Base-by-base conservation (phyloP, 331 rosid genomes). In the Prunus yedoensis region DNA sequence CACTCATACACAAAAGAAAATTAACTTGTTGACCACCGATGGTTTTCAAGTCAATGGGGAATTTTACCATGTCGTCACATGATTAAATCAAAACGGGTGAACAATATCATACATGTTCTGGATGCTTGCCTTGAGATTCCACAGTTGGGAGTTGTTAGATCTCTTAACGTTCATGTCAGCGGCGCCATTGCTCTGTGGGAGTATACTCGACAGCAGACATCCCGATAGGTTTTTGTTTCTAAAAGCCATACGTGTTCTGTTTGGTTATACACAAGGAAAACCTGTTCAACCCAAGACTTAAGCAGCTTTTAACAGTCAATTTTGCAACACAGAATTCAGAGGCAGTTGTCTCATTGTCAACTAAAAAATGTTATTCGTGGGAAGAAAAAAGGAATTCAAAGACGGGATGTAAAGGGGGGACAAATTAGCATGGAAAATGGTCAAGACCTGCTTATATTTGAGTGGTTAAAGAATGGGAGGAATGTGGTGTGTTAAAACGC, bases 171-270 rank as follows among this genome's bases (percentile, higher is more conserved):
- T 75, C 99, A 94, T 64, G 99, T 92, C 83, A 92, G 99, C 47
- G 96, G 97, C 17, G 99, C 99, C 68, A 92, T 92, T 84, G 99
- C 97, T 74, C 84, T 88, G 76, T 92, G 99, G 99, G 97, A 94
- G 77, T 94, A 92, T 80, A 88, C 99, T 76, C 86, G 99, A 30
- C 99, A 92, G 69, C 97, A 89, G 75, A 89, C 94, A 86, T 89
- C 88, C 72, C 81, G 56, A 20, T 88, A 85, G 49, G 74, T 5
- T 62, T 25, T 14, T 49, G 10, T 54, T 71, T 71, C 20, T 15
- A 70, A 35, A 12, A 35, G n/a, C 13, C 27, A 68, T 32, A 32
- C 35, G 1, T 32, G 28, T 53, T 65, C 16, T 79, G 56, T 5
- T 8, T 77, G 53, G 16, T 15, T 53, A 52, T 52, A 7, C 27